Conservation (phyloP, 805 yeast species). For the Blastobotrys peoriensis region DNA sequence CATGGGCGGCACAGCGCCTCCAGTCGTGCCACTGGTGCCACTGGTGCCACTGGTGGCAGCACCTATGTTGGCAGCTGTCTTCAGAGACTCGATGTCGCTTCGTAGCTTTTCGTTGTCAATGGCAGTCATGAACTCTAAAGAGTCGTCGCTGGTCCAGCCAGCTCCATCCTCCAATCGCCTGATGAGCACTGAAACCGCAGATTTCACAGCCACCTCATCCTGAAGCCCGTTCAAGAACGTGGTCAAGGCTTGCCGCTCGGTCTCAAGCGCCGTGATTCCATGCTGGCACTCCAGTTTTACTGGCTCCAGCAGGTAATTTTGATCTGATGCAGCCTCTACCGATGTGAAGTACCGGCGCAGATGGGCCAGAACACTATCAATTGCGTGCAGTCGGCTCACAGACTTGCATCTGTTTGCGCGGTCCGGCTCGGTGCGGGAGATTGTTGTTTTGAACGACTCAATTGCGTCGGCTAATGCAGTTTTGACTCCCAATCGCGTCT, state of each 20-base stretch:
- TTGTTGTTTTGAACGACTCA: slow-evolving; percentile 9
- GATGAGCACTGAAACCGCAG: slow-evolving; percentile 6
- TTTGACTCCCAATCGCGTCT: slow-evolving; percentile 8
- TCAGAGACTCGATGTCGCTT: slow-evolving; percentile 7
- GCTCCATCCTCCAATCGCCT: slow-evolving; percentile 14
- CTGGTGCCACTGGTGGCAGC: too few species aligned
- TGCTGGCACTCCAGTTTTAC: not conserved
- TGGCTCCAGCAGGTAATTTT: not conserved
- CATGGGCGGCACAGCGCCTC: slow-evolving; percentile 6
- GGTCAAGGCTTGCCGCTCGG: slow-evolving; percentile 11
- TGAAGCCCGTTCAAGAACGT: slow-evolving; percentile 4
- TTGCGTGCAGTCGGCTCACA: slow-evolving; percentile 8
- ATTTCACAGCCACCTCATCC: slow-evolving; percentile 7
- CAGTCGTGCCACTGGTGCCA: too few species aligned
- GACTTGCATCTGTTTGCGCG: slow-evolving; percentile 8
- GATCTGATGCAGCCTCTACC: not conserved
- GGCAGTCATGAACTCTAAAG: slow-evolving; percentile 11
- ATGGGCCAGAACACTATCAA: not conserved
- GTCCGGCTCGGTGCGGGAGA: slow-evolving; percentile 6
- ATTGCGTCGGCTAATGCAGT: slow-evolving; percentile 17
- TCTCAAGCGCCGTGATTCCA: slow-evolving; percentile 4
- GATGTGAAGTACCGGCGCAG: not conserved
- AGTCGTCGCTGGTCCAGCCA: slow-evolving; percentile 18
- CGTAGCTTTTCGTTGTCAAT: slow-evolving; percentile 9
- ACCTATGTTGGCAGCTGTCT: not conserved